phyloP scores from a whole-genome alignment of 768 basidiomycete species.

The Kwoniella newhampshirensis region DNA sequence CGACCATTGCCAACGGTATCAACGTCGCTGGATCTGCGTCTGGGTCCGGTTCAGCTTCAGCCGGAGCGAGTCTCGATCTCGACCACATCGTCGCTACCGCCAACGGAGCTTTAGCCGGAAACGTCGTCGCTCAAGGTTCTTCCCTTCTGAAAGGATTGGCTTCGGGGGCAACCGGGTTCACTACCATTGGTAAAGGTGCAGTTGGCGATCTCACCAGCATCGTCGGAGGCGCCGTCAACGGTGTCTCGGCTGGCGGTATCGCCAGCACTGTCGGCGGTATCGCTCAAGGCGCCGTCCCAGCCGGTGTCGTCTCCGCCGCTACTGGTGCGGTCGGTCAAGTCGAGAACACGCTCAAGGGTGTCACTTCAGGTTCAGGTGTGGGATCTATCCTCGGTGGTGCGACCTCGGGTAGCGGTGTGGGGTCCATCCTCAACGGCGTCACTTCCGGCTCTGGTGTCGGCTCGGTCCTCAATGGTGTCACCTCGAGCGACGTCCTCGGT shows the following conservation, averaged over 20 bases:
- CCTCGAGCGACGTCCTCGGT: background rate
- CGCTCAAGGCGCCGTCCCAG: background rate
- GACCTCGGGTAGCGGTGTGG: background rate
- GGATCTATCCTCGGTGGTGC: background rate
- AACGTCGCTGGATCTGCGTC: background rate
- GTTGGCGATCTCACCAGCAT: background rate
- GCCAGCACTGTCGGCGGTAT: background rate
- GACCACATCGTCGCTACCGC: no score
- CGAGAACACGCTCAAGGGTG: background rate
- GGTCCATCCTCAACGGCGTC: constrained; percentile 1
- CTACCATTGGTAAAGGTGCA: background rate
- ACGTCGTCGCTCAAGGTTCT: no score
- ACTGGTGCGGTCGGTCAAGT: background rate
- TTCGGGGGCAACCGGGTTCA: no score
- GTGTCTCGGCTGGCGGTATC: background rate
- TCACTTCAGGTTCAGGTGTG: background rate
- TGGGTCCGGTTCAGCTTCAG: background rate
- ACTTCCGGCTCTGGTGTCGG: background rate
- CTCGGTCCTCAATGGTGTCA: constrained; percentile 1
- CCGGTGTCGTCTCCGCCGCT: background rate
- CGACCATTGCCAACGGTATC: background rate
- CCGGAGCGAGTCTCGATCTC: no score
- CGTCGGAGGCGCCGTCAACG: constrained; percentile 2
- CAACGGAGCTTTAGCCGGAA: no score
- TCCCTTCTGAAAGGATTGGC: no score